Base-by-base conservation (phyloP, 2,329 filamentous ascomycete species). In the Ophiostoma novo-ulmi region DNA sequence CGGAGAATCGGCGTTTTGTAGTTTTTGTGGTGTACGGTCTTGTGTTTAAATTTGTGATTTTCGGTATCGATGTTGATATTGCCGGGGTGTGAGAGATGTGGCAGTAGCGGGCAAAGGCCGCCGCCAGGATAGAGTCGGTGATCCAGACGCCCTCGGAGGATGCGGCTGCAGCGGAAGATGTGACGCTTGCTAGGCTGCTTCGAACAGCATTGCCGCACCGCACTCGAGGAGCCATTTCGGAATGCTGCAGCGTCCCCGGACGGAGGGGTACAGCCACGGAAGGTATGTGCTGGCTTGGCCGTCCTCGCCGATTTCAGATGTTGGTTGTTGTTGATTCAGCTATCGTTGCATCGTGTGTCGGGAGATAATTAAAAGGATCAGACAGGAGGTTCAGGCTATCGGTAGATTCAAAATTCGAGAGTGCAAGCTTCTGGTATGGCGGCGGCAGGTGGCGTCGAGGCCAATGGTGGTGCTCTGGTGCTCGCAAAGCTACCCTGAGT, bases 101-200 rank as follows among this genome's bases (percentile, higher is more conserved):
- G 67, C 81, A 81, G 75, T 81, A 84, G 22, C 81, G 80, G 66
- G 82, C 80, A 74, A 88, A 85, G 2, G 84, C 83, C 69, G 79
- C 78, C 35, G 80, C 78, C 17, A 90, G 81, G 35, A 85, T 74
- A 65, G 85, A 81, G 74, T 91, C 88, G 39, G 84, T 83, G 73
- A 90, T 82, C 86, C 88, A 90, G 74, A 88, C 76, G 63, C 81
- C 79, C 69, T 85, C 83, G 13, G 58, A n/a, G 13, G 63, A 26
- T 14, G 48, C 35, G 36, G 69, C n/a, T 36, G 65, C 44, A 35
- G 22, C 22, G 10, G 26, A 3, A 35, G 26, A 31, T 31, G 31
- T 31, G 22, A 26, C 7, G n/a, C 31, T 22, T 26, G 52, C 14
- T n/a, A 52, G 39, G 41, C 36, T 67, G 67, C 64, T 39, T 14